Evolutionary conservation across 345 rosid genomes (phyloP), one percentile per base, ranked within the genome.

Genomic region (Salix udensis): DNA sequence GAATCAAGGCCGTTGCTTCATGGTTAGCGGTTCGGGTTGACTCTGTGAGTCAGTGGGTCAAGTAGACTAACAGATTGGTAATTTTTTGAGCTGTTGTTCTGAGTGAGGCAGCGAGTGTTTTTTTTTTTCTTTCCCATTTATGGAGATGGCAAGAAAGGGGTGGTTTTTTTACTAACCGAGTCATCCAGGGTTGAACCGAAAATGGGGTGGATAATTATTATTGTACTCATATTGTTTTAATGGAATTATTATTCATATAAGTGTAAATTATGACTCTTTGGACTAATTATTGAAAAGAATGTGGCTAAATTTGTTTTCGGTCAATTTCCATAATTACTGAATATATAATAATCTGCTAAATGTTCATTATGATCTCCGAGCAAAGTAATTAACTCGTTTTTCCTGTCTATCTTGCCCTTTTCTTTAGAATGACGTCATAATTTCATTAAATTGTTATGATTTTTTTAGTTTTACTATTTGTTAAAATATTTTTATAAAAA

Each of bases 1-100:
- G 92, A 92, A 75, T 89, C 97, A 7, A 73, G 86, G 60, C 90
- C 95, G 83, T 85, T 94, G 89, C 91, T 94, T 78, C 82, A 74
- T 37, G 86, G 85, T 44, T 81, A 75, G 67, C 24, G 7, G 23
- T 48, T 6, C 12, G 60, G 42, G 83, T 70, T 6, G 82, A 74
- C 80, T 83, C 82, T 39, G 79, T 6, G 85, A 73, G 69, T 76
- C 48, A 4, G 12, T 55, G 76, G 71, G 86, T 65, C 71, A 44
- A 62, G 21, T 24, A 14, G 65, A 28, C 75, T 50, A 48, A 67
- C 69, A 16, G 40, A 52, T 60, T 40, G 15, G 34, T 62, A 5
- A 74, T 46, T 64, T 15, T 30, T 34, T 50, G 37, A 44, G 39
- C 2, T 30, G 55, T 31, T 58, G 60, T 7, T 68, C 55, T 28